These are phyloP conservation scores for Cladosporium sp. DNA, from an alignment of 2,329 filamentous ascomycete species.

Conservation along the genomic window DNA sequence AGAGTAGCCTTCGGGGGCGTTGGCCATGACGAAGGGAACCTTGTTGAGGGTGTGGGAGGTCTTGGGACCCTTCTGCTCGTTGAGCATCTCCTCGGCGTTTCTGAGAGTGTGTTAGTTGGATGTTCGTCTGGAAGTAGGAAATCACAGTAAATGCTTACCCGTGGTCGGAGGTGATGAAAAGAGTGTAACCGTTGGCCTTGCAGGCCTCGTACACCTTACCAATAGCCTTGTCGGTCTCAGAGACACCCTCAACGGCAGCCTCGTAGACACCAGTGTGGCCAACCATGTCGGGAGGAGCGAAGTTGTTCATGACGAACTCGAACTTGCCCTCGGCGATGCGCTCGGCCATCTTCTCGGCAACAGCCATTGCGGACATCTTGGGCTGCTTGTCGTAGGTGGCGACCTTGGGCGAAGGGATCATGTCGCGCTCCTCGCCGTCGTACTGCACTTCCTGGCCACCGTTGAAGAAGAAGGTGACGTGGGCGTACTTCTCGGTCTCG, in stretches of 20 bases:
- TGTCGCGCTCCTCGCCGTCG: constrained; percentile 85
- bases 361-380: constrained; percentile 90
- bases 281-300: constrained; percentile 98
- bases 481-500: constrained; percentile 99
- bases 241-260: constrained; percentile 80
- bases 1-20: constrained; percentile 86
- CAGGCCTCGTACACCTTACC: constrained; percentile 89
- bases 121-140: neutral
- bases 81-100: constrained; percentile 99
- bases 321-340: constrained; percentile 81
- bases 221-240: constrained; percentile 91
- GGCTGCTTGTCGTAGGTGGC: constrained; percentile 93
- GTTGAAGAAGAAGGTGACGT: constrained; percentile 99
- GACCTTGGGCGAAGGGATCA: constrained; percentile 93
- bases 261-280: constrained; percentile 98
- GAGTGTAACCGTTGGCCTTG: constrained; percentile 87
- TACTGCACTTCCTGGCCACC: constrained; percentile 97
- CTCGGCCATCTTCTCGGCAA: constrained; percentile 87
- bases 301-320: constrained; percentile 99
- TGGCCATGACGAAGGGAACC: constrained; percentile 97
- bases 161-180: constrained; percentile 96
- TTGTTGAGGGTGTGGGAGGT: constrained; percentile 98
- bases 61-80: constrained; percentile 91
- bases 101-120: constrained; percentile 38
- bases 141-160: constrained; percentile 59